Conservation (phyloP, 2,329 filamentous ascomycete species). For the Claviceps paspali region DNA sequence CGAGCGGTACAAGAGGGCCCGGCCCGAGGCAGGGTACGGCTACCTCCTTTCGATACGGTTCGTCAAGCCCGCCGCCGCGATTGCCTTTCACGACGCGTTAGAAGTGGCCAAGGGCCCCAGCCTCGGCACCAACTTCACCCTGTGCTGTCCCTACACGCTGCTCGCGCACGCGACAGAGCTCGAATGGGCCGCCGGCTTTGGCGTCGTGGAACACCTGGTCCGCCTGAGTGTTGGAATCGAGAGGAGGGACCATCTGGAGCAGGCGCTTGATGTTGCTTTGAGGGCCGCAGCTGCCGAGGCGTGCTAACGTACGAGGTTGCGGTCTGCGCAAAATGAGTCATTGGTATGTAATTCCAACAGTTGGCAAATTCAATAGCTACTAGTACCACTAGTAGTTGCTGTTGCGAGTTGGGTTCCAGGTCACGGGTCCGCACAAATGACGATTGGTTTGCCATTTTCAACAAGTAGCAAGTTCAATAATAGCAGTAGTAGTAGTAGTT, state of each 20-base stretch:
- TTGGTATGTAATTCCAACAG: too few species aligned
- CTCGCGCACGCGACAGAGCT: constrained; percentile 23
- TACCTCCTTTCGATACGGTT: constrained; percentile 37
- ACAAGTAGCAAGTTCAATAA: too few species aligned
- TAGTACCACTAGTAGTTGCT: too few species aligned
- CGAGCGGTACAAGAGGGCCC: constrained; percentile 14
- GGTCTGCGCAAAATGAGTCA: too few species aligned
- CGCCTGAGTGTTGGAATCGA: constrained; percentile 31
- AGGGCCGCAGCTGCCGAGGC: not conserved
- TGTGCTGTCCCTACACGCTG: constrained; percentile 26
- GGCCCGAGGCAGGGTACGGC: constrained; percentile 28
- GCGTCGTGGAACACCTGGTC: constrained; percentile 24
- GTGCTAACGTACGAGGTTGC: too few species aligned
- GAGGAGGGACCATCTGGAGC: constrained; percentile 1
- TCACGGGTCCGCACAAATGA: too few species aligned
- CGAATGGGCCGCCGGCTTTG: constrained; percentile 23
- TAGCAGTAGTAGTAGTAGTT: too few species aligned
- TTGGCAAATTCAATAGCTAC: too few species aligned
- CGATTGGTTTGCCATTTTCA: too few species aligned
- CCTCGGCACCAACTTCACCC: constrained; percentile 33
- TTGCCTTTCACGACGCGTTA: constrained; percentile 32
- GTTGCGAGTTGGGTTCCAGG: too few species aligned
- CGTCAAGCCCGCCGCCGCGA: constrained; percentile 16
- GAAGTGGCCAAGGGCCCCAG: constrained; percentile 33
- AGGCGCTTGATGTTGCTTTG: not conserved